Percentiles rank a stretch among this genome's conserved stretches.
These are phyloP conservation scores for Pisolithus marmoratus DNA, from an alignment of 768 basidiomycete genomes.

Conservation along the genomic window DNA sequence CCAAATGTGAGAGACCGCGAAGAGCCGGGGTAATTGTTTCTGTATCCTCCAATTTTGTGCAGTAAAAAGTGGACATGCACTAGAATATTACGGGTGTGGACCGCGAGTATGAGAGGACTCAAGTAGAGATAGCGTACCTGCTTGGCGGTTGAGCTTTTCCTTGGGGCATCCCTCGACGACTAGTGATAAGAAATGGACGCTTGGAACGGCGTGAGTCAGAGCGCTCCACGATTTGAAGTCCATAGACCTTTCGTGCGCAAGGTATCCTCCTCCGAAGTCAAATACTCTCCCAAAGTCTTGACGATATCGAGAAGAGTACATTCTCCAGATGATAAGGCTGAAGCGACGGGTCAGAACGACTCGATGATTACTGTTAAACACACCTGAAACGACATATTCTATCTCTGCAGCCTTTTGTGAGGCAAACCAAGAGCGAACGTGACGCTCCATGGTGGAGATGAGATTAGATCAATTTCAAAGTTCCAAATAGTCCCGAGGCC, in stretches of 20 bases:
- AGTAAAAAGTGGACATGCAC: conserved; percentile 82
- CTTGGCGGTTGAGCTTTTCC: conserved; percentile 68
- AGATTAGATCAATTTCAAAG: not conserved
- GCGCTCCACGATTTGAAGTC: not conserved
- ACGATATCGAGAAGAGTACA: conserved; percentile 71
- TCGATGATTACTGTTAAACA: conserved; percentile 13
- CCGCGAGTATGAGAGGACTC: not conserved
- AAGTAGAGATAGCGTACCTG: conserved; percentile 47
- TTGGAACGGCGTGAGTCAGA: conserved; percentile 35
- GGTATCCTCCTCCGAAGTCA: conserved; percentile 81
- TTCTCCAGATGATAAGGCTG: conserved; percentile 50
- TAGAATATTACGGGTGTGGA: conserved; percentile 32
- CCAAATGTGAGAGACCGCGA: conserved; percentile 65
- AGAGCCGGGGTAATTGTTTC: conserved; percentile 81
- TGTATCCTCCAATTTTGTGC: conserved; percentile 79
- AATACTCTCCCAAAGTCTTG: conserved; percentile 79
- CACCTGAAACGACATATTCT: conserved; percentile 54
- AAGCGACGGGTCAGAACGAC: not conserved
- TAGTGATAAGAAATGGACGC: conserved; percentile 76
- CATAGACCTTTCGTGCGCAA: conserved; percentile 73
- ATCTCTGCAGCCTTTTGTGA: conserved; percentile 57
- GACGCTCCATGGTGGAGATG: conserved; percentile 33
- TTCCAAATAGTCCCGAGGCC: too few species aligned
- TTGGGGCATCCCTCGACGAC: conserved; percentile 58
- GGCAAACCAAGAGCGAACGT: conserved; percentile 70